phyloP scores from a whole-genome alignment of 2,329 filamentous ascomycete genomes.

The Aureobasidium sp. region DNA sequence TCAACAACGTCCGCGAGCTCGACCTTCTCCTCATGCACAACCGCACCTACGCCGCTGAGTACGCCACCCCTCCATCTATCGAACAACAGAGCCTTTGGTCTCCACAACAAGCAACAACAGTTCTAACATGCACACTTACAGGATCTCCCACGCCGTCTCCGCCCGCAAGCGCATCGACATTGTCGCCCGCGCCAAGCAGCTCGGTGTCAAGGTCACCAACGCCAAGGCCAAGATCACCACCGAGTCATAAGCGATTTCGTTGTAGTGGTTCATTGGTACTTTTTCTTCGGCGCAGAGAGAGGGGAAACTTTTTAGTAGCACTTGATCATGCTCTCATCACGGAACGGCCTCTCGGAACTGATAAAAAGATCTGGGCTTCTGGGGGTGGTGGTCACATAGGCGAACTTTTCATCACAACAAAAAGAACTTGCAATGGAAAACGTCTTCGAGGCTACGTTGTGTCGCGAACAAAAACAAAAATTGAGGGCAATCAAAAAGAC shows the following conservation, averaged over 20 bases:
- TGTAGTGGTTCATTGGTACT: slow-evolving; percentile 8
- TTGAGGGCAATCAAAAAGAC: slow-evolving; percentile 11
- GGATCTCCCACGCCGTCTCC: slow-evolving; percentile 96
- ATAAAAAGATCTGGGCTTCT: slow-evolving; percentile 9
- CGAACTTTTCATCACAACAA: slow-evolving; percentile 11
- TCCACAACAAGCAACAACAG: slow-evolving; percentile 20
- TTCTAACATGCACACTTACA: slow-evolving; percentile 39
- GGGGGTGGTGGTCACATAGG: slow-evolving; percentile 7
- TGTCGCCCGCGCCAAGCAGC: slow-evolving; percentile 91
- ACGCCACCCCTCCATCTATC: slow-evolving; percentile 36
- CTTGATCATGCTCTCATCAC: slow-evolving; percentile 3
- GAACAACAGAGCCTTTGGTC: not conserved
- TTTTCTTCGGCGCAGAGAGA: slow-evolving; percentile 4
- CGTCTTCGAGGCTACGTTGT: slow-evolving; percentile 13
- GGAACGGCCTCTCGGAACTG: slow-evolving; percentile 9
- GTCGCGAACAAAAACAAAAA: slow-evolving; percentile 6
- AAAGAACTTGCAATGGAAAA: slow-evolving; percentile 11
- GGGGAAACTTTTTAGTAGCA: slow-evolving; percentile 6
- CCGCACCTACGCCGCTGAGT: slow-evolving; percentile 98
- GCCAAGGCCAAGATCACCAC: slow-evolving; percentile 97
- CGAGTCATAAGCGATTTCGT: slow-evolving; percentile 53
- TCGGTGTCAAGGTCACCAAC: slow-evolving; percentile 99
- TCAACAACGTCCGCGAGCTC: slow-evolving; percentile 92
- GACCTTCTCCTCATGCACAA: slow-evolving; percentile 99
- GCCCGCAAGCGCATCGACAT: slow-evolving; percentile 99